These are phyloP conservation scores for Trichophyton simii DNA, from an alignment of 2,329 filamentous ascomycete genomes.

Conservation along the genomic window DNA sequence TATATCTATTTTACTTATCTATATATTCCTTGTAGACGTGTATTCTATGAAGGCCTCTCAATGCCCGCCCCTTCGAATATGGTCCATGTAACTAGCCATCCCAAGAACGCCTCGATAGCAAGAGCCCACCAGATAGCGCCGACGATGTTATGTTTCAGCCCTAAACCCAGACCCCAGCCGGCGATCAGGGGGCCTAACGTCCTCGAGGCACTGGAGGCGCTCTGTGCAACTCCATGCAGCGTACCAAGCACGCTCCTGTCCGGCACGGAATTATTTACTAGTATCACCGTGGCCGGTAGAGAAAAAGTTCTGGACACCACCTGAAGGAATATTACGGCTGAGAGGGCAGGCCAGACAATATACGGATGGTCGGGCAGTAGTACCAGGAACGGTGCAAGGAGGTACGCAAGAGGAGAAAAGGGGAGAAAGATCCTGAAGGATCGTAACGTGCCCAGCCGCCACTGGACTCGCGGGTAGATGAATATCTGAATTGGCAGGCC, in stretches of 20 bases:
- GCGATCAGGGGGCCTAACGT: conserved; percentile 45
- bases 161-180: conserved; percentile 43
- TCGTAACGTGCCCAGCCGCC: conserved; percentile 52
- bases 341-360: conserved; percentile 53
- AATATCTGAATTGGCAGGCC: conserved; percentile 63
- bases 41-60: neutral
- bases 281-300: conserved; percentile 45
- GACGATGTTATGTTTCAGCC: conserved; percentile 42
- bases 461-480: conserved; percentile 56
- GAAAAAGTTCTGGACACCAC: conserved; percentile 62
- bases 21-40: neutral
- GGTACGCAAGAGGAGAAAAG: conserved; percentile 59
- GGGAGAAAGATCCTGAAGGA: conserved; percentile 58
- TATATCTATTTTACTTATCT: neutral
- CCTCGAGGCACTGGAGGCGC: conserved; percentile 41
- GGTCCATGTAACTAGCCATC: conserved; percentile 46
- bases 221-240: conserved; percentile 48
- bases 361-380: conserved; percentile 46
- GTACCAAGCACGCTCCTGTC: conserved; percentile 45
- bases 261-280: conserved; percentile 49
- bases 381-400: conserved; percentile 57
- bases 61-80: conserved; percentile 49
- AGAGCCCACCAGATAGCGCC: conserved; percentile 48
- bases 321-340: conserved; percentile 52
- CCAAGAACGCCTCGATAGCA: conserved; percentile 42